Evolutionary conservation across 768 basidiomycete genomes (phyloP).

Genomic region (Suillus paluster): DNA sequence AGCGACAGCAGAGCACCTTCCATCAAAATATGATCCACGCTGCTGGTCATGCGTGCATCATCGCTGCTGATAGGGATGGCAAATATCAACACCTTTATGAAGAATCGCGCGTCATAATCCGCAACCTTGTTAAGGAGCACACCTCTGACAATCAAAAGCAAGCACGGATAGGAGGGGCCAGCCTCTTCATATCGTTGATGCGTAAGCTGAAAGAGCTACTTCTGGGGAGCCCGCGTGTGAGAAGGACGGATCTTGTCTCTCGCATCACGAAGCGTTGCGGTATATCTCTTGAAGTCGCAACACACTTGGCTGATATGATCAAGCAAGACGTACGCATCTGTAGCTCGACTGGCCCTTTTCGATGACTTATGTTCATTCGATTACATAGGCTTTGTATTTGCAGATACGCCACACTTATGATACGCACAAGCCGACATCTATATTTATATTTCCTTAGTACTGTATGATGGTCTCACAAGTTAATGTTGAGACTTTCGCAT

Average conservation of each 20-base stretch:
- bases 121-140: too few species aligned
- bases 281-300: slow-evolving; percentile 30
- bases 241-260: slow-evolving; percentile 19
- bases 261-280: too few species aligned
- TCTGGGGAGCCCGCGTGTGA: slow-evolving; percentile 11
- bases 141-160: too few species aligned
- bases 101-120: too few species aligned
- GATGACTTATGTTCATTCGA: not conserved
- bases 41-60: slow-evolving; percentile 43
- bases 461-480: too few species aligned
- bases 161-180: slow-evolving; percentile 16
- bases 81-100: slow-evolving; percentile 33
- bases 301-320: slow-evolving; percentile 25
- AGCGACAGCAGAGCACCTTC: slow-evolving; percentile 23
- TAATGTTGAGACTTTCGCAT: too few species aligned
- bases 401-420: too few species aligned
- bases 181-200: slow-evolving; percentile 22
- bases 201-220: slow-evolving; percentile 20
- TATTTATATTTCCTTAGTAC: too few species aligned
- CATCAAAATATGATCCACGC: slow-evolving; percentile 23
- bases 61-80: slow-evolving; percentile 34
- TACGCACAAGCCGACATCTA: too few species aligned
- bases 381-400: too few species aligned
- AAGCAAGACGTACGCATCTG: slow-evolving; percentile 13
- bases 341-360: not conserved